phyloP scores from a whole-genome alignment of 495 filamentous ascomycete species.

The Penicillium alfredii region DNA sequence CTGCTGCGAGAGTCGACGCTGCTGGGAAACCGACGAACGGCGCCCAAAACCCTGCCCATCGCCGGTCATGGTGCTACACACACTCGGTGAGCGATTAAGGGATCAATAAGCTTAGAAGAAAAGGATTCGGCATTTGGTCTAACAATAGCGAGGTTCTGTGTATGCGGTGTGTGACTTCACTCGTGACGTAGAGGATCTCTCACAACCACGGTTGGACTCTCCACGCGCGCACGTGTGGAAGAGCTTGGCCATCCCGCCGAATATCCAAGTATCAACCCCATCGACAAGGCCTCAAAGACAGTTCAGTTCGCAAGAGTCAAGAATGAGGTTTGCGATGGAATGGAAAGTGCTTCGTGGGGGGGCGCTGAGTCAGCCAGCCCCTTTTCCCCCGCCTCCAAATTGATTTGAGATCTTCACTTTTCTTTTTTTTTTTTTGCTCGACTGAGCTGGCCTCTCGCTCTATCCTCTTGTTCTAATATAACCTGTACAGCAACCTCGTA shows the following conservation, averaged over 20 bases:
- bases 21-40: slow-evolving; percentile 26
- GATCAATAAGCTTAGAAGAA: too few species aligned
- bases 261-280: too few species aligned
- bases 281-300: too few species aligned
- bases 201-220: slow-evolving; percentile 5
- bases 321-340: too few species aligned
- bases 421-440: slow-evolving; percentile 1
- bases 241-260: too few species aligned
- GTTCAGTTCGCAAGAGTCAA: too few species aligned
- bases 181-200: slow-evolving; percentile 9
- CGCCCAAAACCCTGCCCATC: slow-evolving; percentile 21
- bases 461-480: background rate
- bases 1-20: slow-evolving; percentile 25
- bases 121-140: too few species aligned
- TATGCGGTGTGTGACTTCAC: slow-evolving; percentile 7
- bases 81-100: too few species aligned
- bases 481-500: too few species aligned
- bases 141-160: too few species aligned
- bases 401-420: slow-evolving; percentile 4
- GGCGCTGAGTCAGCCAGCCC: slow-evolving; percentile 33
- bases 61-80: slow-evolving; percentile 7
- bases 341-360: slow-evolving; percentile 6
- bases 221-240: too few species aligned
- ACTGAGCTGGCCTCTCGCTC: slow-evolving; percentile 2
- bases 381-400: slow-evolving; percentile 36